Base-by-base conservation (phyloP, 1,139 yeast genomes). In the Suhomyces bolitotheri region DNA sequence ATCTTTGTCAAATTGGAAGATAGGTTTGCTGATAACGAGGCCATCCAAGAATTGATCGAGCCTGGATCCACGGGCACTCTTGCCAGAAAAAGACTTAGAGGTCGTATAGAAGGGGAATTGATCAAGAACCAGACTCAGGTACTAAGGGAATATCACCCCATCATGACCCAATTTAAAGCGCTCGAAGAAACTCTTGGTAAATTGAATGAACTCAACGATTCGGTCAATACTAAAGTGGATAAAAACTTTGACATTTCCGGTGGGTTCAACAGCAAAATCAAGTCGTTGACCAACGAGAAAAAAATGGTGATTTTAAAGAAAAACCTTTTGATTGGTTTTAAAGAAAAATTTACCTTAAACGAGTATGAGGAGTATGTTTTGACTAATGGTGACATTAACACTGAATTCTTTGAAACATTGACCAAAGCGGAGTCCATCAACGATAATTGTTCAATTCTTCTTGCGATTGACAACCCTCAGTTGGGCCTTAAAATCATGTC, bases 401-500 rank as follows among this genome's bases (percentile, higher is more conserved):
- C 64, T 2, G 84, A 79, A 27, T 89, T 84, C 54, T 87, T 88
- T 48, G 52, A 53, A 6, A 73, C 79, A 1, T 63, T 90, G 30
- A 60, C 64, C 15, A 82, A 80, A 49, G 82, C 87, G 10, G 81
- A 82, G 47, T 53, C 54, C 20, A 82, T 89, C 17, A 79, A 81
- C 51, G 72, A 75, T 25, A 78, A 81, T 44, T 86, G 95, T 43
- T 79, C 82, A 39, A 75, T 82, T 16, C 65, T 87, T 33, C 69
- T 86, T 24, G 74, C 84, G 7, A 70, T 80, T 50, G 86, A 82
- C 32, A 81, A 82, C 51, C 83, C 82, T n/a, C 72, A 72, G 33
- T 64, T 87, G 17, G 96, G 97, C 2, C 56, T 76, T 24, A 78
- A 78, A 30, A 78, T 90, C 33, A 78, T 89, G 78, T 63, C 72